Percentiles rank a stretch among this genome's conserved stretches.
phyloP scores from a whole-genome alignment of 148 eudicot genomes.

The Talinum fruticosum region DNA sequence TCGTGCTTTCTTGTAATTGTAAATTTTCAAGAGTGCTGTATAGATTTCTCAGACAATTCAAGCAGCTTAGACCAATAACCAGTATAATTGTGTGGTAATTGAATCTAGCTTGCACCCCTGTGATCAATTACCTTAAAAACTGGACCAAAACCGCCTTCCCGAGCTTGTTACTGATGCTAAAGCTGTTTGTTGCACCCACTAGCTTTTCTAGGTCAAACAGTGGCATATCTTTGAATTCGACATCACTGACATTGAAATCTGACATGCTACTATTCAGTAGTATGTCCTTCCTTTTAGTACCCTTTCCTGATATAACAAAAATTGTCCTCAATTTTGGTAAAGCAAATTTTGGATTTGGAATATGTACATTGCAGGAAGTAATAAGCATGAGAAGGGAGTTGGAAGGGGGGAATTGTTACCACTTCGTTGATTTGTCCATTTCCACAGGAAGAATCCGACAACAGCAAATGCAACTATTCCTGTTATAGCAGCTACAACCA shows the following conservation, averaged over 20 bases:
- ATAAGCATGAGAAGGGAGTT: too few species aligned
- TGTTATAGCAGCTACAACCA: background rate
- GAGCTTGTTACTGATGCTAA: background rate
- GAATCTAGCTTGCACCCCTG: too few species aligned
- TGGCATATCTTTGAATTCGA: background rate
- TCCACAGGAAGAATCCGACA: conserved; percentile 1
- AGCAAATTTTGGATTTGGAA: too few species aligned
- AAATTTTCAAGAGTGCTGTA: background rate
- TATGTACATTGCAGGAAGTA: too few species aligned
- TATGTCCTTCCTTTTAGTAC: background rate
- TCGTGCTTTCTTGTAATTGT: too few species aligned
- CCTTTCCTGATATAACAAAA: conserved; percentile 3
- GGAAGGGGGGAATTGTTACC: conserved; percentile 11
- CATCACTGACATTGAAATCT: background rate
- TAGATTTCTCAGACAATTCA: background rate
- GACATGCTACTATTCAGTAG: too few species aligned
- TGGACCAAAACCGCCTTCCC: background rate
- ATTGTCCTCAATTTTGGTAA: background rate
- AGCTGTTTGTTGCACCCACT: background rate
- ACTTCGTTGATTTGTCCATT: background rate
- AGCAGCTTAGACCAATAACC: background rate
- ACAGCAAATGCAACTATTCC: background rate
- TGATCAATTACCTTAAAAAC: background rate
- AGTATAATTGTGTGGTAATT: background rate
- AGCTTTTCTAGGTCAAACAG: background rate